Evolutionary conservation across 768 basidiomycete species (phyloP).

Genomic region (Amanita exitialis): DNA sequence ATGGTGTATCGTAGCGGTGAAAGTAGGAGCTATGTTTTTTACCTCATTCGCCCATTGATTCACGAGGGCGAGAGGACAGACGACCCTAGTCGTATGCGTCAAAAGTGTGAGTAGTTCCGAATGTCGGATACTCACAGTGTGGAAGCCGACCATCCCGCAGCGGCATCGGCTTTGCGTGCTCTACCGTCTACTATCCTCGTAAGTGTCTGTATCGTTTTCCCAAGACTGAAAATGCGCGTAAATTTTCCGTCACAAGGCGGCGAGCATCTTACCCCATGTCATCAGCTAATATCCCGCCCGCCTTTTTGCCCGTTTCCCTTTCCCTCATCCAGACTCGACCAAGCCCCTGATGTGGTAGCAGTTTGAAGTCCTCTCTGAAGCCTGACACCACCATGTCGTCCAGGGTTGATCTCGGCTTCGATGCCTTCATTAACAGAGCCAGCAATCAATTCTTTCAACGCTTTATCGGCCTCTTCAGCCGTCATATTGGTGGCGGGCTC

Average conservation of each 20-base stretch:
- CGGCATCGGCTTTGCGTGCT: slow-evolving; percentile 56
- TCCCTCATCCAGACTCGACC: slow-evolving; percentile 84
- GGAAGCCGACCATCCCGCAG: slow-evolving; percentile 59
- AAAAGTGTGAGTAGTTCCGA: background rate
- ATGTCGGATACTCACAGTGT: slow-evolving; percentile 48
- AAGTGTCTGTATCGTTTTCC: slow-evolving; percentile 89
- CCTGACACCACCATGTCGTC: slow-evolving; percentile 67
- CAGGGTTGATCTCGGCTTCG: slow-evolving; percentile 47
- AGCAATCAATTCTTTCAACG: slow-evolving; percentile 65
- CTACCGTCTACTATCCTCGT: slow-evolving; percentile 79
- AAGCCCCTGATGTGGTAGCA: slow-evolving; percentile 84
- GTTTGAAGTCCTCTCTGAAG: slow-evolving; percentile 55
- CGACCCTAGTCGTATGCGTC: slow-evolving; percentile 41
- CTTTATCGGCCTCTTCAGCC: slow-evolving; percentile 61
- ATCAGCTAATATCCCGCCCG: slow-evolving; percentile 87
- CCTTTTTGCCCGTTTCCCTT: slow-evolving; percentile 69
- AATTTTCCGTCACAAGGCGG: slow-evolving; percentile 1
- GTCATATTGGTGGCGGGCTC: slow-evolving; percentile 23
- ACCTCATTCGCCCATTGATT: slow-evolving; percentile 90
- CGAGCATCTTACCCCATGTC: slow-evolving; percentile 61
- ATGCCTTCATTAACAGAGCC: slow-evolving; percentile 53
- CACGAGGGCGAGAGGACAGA: slow-evolving; percentile 82
- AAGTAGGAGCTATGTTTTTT: slow-evolving; percentile 50
- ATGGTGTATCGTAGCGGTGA: slow-evolving; percentile 77
- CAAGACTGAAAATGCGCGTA: slow-evolving; percentile 38